Evolutionary conservation across 768 basidiomycete species (phyloP), one percentile per base, ranked within the genome.

Genomic region (Termitomyces titanicus): DNA sequence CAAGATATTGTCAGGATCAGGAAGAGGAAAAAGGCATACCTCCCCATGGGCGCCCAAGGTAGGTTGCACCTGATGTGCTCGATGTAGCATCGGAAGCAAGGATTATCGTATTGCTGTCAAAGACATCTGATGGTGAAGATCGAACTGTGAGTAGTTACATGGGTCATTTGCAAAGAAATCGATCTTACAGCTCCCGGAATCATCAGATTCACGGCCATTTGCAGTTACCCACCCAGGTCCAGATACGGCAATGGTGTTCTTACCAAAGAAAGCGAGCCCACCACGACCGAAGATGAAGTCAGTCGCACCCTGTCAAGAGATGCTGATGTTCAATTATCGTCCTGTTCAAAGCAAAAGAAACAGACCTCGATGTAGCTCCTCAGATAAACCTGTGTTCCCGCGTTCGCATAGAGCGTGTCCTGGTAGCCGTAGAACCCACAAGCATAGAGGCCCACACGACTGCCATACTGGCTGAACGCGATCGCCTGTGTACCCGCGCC

Each of bases 241-340:
- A 3, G 69, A 72, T 9, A 77, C 72, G 0, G 69, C 78, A 22
- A 81, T 77, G 0, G 77, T 80, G 55, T 79, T 80, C 1, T 74
- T 72, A 10, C 75, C 78, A 50, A 81, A 81, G 64, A 76, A 81
- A 1, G 77, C 78, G 39, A 66, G 65, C 3, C 74, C 76, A 27
- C 44, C 29, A 29, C 73, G 75, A 11, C 80, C 80, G 51, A 80
- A 81, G 45, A 81, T 79, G 58, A 82, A 82, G 57, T 82, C 79
- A 1, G 69, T 68, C 0, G 78, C 78, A 31, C 79, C 79, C 77
- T 80, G 20, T 2, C n/a, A 35, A 34, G 8, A 10, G n/a, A 33
- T n/a, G 7, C 37, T 18, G 7, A 31, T 17, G 10, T 47, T 29
- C 29, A 29, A 29, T 3, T 29, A 29, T 9, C 29, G 9, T n/a